Conservation (phyloP, 1,139 yeast species). For the Yamadazyma sp. region DNA sequence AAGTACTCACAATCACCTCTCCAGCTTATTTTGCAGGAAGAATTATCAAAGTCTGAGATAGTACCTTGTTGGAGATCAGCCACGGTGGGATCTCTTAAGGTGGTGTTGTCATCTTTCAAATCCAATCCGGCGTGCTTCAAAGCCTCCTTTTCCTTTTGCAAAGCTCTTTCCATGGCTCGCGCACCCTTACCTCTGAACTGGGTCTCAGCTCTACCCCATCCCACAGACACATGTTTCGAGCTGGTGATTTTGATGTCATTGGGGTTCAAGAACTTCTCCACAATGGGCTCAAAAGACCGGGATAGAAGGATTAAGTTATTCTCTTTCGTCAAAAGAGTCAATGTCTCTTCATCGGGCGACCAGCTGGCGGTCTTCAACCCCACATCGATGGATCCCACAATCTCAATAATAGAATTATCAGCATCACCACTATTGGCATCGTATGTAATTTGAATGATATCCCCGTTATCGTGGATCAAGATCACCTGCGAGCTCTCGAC, state of each 20-base stretch:
- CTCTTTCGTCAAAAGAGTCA: constrained; percentile 67
- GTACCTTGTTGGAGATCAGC: constrained; percentile 70
- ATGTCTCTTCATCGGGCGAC: constrained; percentile 90
- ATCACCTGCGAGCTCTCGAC: constrained; percentile 63
- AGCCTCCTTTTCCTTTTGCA: constrained; percentile 61
- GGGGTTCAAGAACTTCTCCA: constrained; percentile 58
- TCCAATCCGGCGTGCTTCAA: constrained; percentile 70
- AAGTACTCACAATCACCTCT: constrained; percentile 92
- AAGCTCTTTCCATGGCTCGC: constrained; percentile 73
- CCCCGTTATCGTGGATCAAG: constrained; percentile 65
- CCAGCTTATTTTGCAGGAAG: constrained; percentile 67
- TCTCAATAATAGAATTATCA: constrained; percentile 58
- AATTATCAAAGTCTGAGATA: constrained; percentile 52
- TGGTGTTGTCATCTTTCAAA: constrained; percentile 52
- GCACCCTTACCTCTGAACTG: constrained; percentile 96
- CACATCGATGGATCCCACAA: constrained; percentile 82
- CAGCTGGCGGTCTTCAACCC: constrained; percentile 76
- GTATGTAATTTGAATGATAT: constrained; percentile 66
- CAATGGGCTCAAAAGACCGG: constrained; percentile 75
- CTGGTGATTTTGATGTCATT: constrained; percentile 61
- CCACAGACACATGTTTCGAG: constrained; percentile 89
- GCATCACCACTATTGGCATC: constrained; percentile 50
- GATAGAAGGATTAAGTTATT: constrained; percentile 66
- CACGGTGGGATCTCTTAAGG: constrained; percentile 89
- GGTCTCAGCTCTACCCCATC: constrained; percentile 98